phyloP scores from a whole-genome alignment of 2,329 filamentous ascomycete genomes.

The Sporothrix mexicana region DNA sequence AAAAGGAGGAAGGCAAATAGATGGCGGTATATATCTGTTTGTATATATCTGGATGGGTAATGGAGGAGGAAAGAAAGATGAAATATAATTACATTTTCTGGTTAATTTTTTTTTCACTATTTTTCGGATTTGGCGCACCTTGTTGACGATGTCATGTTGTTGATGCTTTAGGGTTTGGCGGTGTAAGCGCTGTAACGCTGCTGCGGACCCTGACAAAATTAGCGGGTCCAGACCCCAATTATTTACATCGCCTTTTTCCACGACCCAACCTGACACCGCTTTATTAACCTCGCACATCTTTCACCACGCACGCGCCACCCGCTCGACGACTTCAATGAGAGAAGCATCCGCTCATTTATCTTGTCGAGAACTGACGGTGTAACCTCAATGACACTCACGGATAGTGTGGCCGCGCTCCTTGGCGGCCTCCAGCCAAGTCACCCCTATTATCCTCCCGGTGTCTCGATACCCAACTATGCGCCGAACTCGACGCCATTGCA shows the following conservation, averaged over 20 bases:
- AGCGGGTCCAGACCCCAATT: background rate
- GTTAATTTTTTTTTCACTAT: background rate
- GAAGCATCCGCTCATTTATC: too few relatives aligned
- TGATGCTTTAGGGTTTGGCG: background rate
- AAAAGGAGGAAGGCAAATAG: conserved; percentile 14
- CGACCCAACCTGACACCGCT: background rate
- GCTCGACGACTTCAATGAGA: background rate
- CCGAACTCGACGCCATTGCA: conserved; percentile 52
- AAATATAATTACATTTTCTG: background rate
- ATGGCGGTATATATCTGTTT: background rate
- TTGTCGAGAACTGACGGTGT: too few relatives aligned
- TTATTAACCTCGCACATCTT: background rate
- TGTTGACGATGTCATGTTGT: background rate
- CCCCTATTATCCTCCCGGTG: conserved; percentile 57
- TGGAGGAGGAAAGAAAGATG: background rate
- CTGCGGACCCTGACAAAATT: background rate
- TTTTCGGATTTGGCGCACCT: background rate
- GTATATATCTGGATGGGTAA: background rate
- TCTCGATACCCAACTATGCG: conserved; percentile 52
- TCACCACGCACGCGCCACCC: background rate
- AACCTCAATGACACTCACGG: background rate
- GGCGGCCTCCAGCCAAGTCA: conserved; percentile 44
- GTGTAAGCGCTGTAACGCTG: background rate
- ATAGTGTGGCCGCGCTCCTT: background rate
- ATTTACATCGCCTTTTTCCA: background rate